Percentiles rank a stretch among this genome's conserved stretches.
These are phyloP conservation scores for Grosmannia serpens DNA, from an alignment of 2,329 filamentous ascomycete genomes.

Conservation along the genomic window DNA sequence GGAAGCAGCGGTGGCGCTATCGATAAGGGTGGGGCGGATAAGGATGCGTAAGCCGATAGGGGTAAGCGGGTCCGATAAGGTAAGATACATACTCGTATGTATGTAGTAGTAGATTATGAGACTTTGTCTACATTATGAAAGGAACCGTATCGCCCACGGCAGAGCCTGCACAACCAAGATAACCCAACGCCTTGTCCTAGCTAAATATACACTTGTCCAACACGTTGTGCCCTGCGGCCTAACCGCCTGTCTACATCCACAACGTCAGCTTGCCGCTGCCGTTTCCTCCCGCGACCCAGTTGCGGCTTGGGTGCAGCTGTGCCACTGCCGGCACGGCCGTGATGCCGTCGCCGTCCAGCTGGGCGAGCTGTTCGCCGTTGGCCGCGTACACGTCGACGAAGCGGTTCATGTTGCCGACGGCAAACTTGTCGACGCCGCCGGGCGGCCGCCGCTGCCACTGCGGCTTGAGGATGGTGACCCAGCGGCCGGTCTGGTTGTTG, in stretches of 20 bases:
- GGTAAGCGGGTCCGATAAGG: too few species aligned
- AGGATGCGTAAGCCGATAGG: too few species aligned
- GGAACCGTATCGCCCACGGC: too few species aligned
- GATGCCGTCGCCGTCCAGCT: slow-evolving; percentile 78
- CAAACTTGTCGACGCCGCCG: slow-evolving; percentile 76
- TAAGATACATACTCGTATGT: too few species aligned
- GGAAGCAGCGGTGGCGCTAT: too few species aligned
- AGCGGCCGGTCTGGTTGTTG: slow-evolving; percentile 92
- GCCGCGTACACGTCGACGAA: slow-evolving; percentile 86
- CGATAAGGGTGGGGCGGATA: too few species aligned
- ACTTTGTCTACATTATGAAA: too few species aligned
- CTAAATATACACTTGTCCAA: too few species aligned
- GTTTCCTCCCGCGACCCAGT: slow-evolving; percentile 90
- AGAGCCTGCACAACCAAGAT: too few species aligned
- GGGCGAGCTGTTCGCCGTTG: slow-evolving; percentile 76
- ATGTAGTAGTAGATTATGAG: too few species aligned
- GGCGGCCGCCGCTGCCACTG: slow-evolving; percentile 79
- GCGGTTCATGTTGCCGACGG: slow-evolving; percentile 93
- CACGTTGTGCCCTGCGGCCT: not conserved
- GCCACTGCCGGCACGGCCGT: slow-evolving; percentile 90
- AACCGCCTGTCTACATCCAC: slow-evolving; percentile 52
- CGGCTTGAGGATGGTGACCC: slow-evolving; percentile 73
- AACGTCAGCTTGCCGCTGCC: slow-evolving; percentile 86
- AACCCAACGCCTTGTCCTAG: too few species aligned
- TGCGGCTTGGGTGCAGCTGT: slow-evolving; percentile 73